These are phyloP conservation scores for Termitomyces sp. DNA, from an alignment of 768 basidiomycete species.

Conservation along the genomic window DNA sequence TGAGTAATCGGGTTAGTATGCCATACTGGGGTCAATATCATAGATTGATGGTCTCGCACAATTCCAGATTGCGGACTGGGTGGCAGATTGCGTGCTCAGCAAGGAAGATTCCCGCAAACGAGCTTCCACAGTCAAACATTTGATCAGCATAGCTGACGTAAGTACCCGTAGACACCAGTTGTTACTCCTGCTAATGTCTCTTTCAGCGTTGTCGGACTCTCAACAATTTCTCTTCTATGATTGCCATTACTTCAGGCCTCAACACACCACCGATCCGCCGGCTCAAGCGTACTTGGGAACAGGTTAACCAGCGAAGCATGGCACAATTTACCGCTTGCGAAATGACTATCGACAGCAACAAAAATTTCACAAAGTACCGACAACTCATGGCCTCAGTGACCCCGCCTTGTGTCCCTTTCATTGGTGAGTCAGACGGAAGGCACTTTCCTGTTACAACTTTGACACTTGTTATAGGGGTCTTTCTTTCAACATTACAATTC, in stretches of 20 bases:
- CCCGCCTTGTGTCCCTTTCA: conserved; percentile 95
- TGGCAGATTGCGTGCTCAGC: conserved; percentile 75
- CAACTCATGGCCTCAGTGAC: conserved; percentile 75
- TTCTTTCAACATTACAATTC: conserved; percentile 94
- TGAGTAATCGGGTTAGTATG: conserved; percentile 70
- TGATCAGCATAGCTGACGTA: conserved; percentile 89
- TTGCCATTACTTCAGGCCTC: conserved; percentile 89
- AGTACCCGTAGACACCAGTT: conserved; percentile 21
- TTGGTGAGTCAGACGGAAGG: conserved; percentile 49
- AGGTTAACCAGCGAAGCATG: conserved; percentile 71
- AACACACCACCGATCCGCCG: conserved; percentile 92
- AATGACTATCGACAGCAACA: conserved; percentile 86
- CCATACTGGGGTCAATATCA: not conserved
- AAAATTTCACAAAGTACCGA: conserved; percentile 92
- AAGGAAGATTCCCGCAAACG: conserved; percentile 82
- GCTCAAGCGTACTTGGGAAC: conserved; percentile 91
- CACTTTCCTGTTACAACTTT: conserved; percentile 1
- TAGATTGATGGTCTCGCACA: not conserved
- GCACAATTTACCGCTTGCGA: conserved; percentile 74
- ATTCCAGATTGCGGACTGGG: conserved; percentile 88
- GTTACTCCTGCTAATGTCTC: not conserved
- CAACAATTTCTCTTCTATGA: conserved; percentile 97
- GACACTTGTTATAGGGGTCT: conserved; percentile 59
- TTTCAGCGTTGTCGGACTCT: conserved; percentile 77
- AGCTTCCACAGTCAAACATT: conserved; percentile 78